phyloP scores from a whole-genome alignment of 1,284 basidiomycete species.

The Rugosomyces carneus region DNA sequence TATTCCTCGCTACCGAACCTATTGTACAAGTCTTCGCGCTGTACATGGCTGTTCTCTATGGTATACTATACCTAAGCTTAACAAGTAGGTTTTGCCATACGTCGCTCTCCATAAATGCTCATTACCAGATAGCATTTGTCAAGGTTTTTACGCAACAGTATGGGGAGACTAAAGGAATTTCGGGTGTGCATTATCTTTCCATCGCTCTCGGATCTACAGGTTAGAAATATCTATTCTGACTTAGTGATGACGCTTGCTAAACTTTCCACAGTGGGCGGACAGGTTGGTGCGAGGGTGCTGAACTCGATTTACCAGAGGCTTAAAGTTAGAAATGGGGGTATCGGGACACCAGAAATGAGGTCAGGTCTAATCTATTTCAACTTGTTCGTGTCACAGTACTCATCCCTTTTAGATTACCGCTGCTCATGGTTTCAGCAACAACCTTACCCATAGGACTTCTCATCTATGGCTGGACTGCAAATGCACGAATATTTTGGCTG shows the following conservation, averaged over 20 bases:
- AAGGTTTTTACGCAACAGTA: slow-evolving; percentile 32
- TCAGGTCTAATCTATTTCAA: slow-evolving; percentile 5
- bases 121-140: slow-evolving; percentile 24
- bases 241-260: neutral
- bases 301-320: slow-evolving; percentile 36
- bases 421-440: slow-evolving; percentile 26
- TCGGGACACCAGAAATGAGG: slow-evolving; percentile 37
- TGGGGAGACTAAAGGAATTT: slow-evolving; percentile 31
- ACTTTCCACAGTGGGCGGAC: slow-evolving; percentile 23
- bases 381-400: neutral
- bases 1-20: slow-evolving; percentile 31
- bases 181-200: slow-evolving; percentile 38
- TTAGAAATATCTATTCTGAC: slow-evolving; percentile 4
- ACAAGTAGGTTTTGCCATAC: slow-evolving; percentile 22
- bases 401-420: slow-evolving; percentile 19
- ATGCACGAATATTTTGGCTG: slow-evolving; percentile 23
- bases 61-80: slow-evolving; percentile 36
- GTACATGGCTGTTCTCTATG: slow-evolving; percentile 36
- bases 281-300: slow-evolving; percentile 32
- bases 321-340: slow-evolving; percentile 29
- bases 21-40: slow-evolving; percentile 33
- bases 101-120: neutral
- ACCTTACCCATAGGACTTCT: slow-evolving; percentile 28
- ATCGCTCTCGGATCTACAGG: slow-evolving; percentile 30
- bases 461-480: slow-evolving; percentile 27